Percentiles rank a stretch among this genome's conserved stretches.
Evolutionary conservation across 2,329 filamentous ascomycete species (phyloP).

Genomic region (Raffaelea albimanens): DNA sequence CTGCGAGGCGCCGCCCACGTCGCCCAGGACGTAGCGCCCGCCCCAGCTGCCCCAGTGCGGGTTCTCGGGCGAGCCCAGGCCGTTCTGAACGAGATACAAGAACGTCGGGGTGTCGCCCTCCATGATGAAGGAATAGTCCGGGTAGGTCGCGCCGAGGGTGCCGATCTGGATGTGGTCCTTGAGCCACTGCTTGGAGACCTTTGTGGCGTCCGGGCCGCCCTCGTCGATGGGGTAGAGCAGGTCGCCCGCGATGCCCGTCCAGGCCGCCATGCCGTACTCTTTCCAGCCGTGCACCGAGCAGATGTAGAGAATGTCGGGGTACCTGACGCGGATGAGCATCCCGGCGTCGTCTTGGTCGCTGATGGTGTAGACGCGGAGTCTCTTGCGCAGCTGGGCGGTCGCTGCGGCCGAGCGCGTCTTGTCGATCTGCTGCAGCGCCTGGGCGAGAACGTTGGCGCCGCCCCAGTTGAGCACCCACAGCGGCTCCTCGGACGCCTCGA

Average conservation of each 20-base stretch:
- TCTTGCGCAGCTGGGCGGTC: constrained; percentile 12
- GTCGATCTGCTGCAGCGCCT: not conserved
- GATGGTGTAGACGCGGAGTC: constrained; percentile 43
- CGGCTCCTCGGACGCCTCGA: not conserved
- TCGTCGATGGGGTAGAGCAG: constrained; percentile 24
- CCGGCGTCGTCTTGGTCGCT: constrained; percentile 51
- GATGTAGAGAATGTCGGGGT: constrained; percentile 47
- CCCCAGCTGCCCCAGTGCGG: constrained; percentile 40
- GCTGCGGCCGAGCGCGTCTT: not conserved
- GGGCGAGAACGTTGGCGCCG: not conserved
- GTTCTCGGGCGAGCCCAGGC: constrained; percentile 33
- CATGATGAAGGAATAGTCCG: constrained; percentile 37
- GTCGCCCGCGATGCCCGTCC: constrained; percentile 37
- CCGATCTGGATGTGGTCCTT: constrained; percentile 42
- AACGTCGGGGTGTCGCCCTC: constrained; percentile 44
- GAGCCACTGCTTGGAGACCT: constrained; percentile 41
- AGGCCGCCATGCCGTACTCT: constrained; percentile 42
- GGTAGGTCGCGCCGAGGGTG: constrained; percentile 32
- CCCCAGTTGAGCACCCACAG: not conserved
- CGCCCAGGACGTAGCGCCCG: constrained; percentile 20
- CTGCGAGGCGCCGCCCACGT: constrained; percentile 1
- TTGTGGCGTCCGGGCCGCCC: constrained; percentile 34
- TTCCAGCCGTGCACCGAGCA: constrained; percentile 46
- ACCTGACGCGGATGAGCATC: constrained; percentile 43
- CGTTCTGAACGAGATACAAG: constrained; percentile 38